Base-by-base conservation (phyloP, 2,329 filamentous ascomycete genomes). In the Colletotrichum spinosum region DNA sequence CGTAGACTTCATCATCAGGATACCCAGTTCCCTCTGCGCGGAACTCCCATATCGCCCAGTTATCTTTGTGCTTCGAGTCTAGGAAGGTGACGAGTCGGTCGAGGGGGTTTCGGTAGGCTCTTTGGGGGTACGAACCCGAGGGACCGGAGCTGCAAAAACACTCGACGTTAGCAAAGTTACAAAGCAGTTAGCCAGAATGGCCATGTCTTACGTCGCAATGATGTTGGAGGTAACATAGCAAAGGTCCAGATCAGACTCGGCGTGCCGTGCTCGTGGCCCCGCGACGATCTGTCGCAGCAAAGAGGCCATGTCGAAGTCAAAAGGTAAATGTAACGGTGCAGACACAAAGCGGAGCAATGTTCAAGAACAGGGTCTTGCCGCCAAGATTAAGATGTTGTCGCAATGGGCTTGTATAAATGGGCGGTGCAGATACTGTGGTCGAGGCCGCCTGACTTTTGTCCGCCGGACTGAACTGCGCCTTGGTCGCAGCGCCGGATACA, bases 31-130 rank as follows among this genome's bases (percentile, higher is more conserved):
- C 96, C 77, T 99, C 96, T 41, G 94, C 96, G 50, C 96, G 90
- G 72, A 99, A 99, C 79, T 99, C 96, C 93, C 95, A 99, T 72
- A 99, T 97, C 3, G 91, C 89, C 96, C 96, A 99, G 68, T 96
- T 83, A 34, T 88, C 80, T 35, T 86, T 90, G 78, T 99, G 96
- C 73, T 94, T 93, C 49, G 85, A 82, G 78, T 98, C 93, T 68
- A 99, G 90, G 76, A 95, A 99, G 69, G 88, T 86, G 65, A 98
- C 93, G 25, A 99, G 88, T 44, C 90, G 87, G 74, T 97, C 91
- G 54, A 97, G 89, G 0, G 95, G 95, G 75, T 97, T 99, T 74
- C 96, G 92, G 79, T 98, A 99, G 66, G 93, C 94, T 69, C 92
- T 89, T 76, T 97, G 91, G 0, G 96, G 95, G 74, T 97, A 97